Evolutionary conservation across 1,284 basidiomycete species (phyloP).

Genomic region (Pterula multifida): DNA sequence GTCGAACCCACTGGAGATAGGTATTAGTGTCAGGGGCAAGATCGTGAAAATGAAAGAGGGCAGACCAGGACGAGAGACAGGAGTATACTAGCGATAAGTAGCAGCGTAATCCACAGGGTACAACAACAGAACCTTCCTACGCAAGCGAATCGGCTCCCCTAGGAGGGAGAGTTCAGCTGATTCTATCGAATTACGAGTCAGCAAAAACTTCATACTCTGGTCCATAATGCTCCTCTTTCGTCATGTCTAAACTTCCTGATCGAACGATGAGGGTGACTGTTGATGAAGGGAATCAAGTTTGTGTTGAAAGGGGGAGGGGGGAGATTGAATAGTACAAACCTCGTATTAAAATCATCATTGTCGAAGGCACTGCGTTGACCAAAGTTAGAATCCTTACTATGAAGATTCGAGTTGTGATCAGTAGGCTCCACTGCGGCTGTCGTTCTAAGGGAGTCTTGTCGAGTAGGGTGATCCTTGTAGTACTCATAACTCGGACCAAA

Average conservation of each 20-base stretch:
- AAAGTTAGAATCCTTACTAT: not conserved
- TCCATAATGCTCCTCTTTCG: slow-evolving; percentile 51
- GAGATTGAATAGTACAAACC: slow-evolving; percentile 16
- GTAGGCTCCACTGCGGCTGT: not conserved
- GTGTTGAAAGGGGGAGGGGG: not conserved
- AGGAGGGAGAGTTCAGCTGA: slow-evolving; percentile 5
- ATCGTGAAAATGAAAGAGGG: not conserved
- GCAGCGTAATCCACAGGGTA: slow-evolving; percentile 48
- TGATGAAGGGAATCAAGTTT: slow-evolving; percentile 3
- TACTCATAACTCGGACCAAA: not conserved
- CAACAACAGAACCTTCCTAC: slow-evolving; percentile 61
- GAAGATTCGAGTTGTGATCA: not conserved
- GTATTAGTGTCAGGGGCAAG: slow-evolving; percentile 5
- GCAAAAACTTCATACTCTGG: slow-evolving; percentile 27
- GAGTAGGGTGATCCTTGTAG: not conserved
- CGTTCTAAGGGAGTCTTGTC: not conserved
- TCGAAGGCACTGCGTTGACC: slow-evolving; percentile 21
- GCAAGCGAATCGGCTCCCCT: slow-evolving; percentile 48
- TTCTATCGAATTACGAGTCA: slow-evolving; percentile 3
- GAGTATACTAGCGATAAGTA: slow-evolving; percentile 58
- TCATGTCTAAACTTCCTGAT: slow-evolving; percentile 44
- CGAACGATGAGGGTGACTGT: slow-evolving; percentile 21
- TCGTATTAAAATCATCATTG: slow-evolving; percentile 24
- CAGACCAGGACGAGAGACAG: slow-evolving; percentile 63
- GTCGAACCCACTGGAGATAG: slow-evolving; percentile 57